Conservation (phyloP, 805 yeast genomes). For the Candida taoyuanica region DNA sequence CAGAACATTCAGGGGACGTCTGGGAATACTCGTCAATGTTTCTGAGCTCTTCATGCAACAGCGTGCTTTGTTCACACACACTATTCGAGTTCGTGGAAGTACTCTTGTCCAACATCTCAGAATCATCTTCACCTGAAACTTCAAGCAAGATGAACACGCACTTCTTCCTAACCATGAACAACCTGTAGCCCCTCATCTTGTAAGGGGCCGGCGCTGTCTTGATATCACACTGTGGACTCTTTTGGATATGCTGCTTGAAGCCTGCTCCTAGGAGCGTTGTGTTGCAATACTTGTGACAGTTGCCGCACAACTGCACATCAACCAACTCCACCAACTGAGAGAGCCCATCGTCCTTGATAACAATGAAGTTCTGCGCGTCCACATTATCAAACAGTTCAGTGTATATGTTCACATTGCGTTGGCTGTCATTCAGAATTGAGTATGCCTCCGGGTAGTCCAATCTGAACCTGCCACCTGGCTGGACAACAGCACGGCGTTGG, state of each 20-base stretch:
- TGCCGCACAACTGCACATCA: slow-evolving; percentile 5
- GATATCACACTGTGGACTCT: not conserved
- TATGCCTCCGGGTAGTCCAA: slow-evolving; percentile 2
- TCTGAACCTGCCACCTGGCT: slow-evolving; percentile 4
- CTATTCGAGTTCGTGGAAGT: no score
- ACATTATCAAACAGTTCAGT: not conserved
- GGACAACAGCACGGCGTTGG: not conserved
- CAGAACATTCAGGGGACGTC: no score
- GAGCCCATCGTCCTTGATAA: slow-evolving; percentile 5
- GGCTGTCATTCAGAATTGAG: not conserved
- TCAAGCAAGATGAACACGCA: slow-evolving; percentile 3
- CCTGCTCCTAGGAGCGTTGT: slow-evolving; percentile 2
- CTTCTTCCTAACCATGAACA: slow-evolving; percentile 7
- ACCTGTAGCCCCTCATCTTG: not conserved
- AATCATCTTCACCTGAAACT: not conserved
- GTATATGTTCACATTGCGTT: not conserved
- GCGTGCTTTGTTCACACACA: no score
- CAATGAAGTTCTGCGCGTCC: slow-evolving; percentile 1
- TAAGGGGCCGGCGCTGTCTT: not conserved
- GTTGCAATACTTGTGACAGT: slow-evolving; percentile 7
- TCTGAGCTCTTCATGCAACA: no score
- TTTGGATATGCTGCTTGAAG: slow-evolving; percentile 4
- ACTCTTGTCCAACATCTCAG: no score
- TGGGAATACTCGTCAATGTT: no score
- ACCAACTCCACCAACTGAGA: not conserved